Evolutionary conservation across 2,329 filamentous ascomycete genomes (phyloP), one percentile per base, ranked within the genome.

Genomic region (Penicillium sp.): DNA sequence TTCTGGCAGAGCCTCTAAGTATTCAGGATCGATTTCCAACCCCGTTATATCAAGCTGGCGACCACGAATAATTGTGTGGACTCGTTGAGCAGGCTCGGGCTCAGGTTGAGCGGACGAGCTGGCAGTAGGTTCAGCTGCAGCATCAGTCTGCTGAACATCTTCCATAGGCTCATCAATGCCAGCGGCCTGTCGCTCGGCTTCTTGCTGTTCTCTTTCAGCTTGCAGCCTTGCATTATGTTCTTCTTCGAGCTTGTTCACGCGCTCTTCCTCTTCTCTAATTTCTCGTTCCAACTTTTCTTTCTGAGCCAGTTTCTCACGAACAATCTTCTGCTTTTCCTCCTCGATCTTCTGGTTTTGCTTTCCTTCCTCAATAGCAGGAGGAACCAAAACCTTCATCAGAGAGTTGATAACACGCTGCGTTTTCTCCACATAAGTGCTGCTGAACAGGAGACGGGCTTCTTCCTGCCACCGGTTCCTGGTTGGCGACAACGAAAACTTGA

Each of bases 1-100:
- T 66, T 99, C 95, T 0, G 95, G 95, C n/a, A 99, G 79, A n/a
- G 93, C 96, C 57, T 95, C 91, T 7, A 99, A 85, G 74, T 97
- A 99, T 55, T 96, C 93, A 16, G 90, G 85, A 71, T 99, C 95
- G 66, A 99, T 98, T 49, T 93, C 93, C 60, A 99, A 83, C 59
- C 91, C 90, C 0, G 95, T 99, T 49, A 99, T 95, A 72, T 99
- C 95, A 52, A 96, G 85, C 67, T 95, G 87, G 61, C 90, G 89
- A 26, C 93, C 93, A 58, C 93, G 83, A 53, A 99, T 92, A 2
- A 85, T 93, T 16, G 91, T 96, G 66, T 88, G 88, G 29, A 96
- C 84, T 48, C 93, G 88, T 53, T 75, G 72, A 31, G 68, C 68
- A 46, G 83, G 78, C 50, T 83, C 82, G 35, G 79, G 73, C 21